A percentile compares a stretch with the other conserved stretches of the same genome.
Evolutionary conservation across 2,329 filamentous ascomycete genomes (phyloP).

Genomic region (Stemphylium lycopersici): DNA sequence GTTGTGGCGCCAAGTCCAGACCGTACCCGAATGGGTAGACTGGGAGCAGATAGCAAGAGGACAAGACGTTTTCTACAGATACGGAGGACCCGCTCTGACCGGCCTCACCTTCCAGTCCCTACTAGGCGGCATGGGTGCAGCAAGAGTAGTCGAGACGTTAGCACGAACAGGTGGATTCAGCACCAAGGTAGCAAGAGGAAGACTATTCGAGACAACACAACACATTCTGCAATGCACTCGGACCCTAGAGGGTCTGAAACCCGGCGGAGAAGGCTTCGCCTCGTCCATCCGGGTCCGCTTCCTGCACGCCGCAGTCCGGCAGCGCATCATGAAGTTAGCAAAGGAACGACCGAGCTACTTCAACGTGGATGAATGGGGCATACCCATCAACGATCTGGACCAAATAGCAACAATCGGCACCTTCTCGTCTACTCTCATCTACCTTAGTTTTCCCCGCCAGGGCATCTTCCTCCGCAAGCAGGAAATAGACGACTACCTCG

Average conservation of each 20-base stretch:
- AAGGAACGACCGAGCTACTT: constrained; percentile 66
- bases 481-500: constrained; percentile 73
- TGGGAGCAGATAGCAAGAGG: constrained; percentile 77
- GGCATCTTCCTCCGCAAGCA: constrained; percentile 68
- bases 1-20: constrained; percentile 71
- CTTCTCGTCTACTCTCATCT: constrained; percentile 73
- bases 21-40: constrained; percentile 75
- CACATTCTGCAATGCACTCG: constrained; percentile 74
- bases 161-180: constrained; percentile 76
- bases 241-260: constrained; percentile 68
- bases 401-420: constrained; percentile 72
- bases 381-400: constrained; percentile 79
- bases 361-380: constrained; percentile 62
- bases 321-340: constrained; percentile 67
- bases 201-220: constrained; percentile 76
- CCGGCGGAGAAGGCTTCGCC: constrained; percentile 69
- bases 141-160: constrained; percentile 74
- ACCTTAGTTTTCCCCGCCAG: constrained; percentile 72
- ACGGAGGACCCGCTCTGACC: constrained; percentile 70
- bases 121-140: constrained; percentile 74
- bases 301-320: constrained; percentile 70
- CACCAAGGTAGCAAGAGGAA: constrained; percentile 67
- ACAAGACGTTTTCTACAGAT: constrained; percentile 79
- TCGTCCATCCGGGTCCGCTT: constrained; percentile 72
- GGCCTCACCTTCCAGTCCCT: constrained; percentile 69